Evolutionary conservation across 768 basidiomycete species (phyloP), one percentile per base, ranked within the genome.

Genomic region (Suillus spraguei): DNA sequence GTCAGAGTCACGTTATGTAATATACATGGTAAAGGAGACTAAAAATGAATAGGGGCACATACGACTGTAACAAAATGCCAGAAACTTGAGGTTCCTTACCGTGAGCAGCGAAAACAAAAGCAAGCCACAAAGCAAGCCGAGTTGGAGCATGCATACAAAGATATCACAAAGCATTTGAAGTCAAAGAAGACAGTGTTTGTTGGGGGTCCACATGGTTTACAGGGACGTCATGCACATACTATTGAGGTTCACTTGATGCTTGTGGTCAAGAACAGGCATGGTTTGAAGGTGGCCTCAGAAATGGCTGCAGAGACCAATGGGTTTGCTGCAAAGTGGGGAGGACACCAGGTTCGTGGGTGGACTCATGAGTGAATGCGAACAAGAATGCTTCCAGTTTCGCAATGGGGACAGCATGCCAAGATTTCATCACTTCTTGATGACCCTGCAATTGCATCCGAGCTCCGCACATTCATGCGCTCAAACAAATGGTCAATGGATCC

Each of bases 401-500:
- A 38, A 20, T 20, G 36, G 44, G 55, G 38, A 7, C 16, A 36
- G 9, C 64, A 65, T 49, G 44, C 53, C 38, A 63, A 63, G 53
- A 32, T 61, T 33, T 63, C n/a, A 8, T 63, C 44, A 46, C 61
- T 65, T 5, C 60, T 63, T 22, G 10, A 42, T 36, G 62, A 65
- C 28, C 61, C 64, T 49, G 54, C 39, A 16, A 63, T 65, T 7
- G 1, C 38, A 17, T 38, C 63, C 1, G 55, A 65, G 46, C 44
- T 63, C 13, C 10, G 22, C n/a, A 41, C 53, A 59, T 65, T 32
- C 63, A 42, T 65, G 22, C n/a, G 14, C 38, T 65, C 64, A 60
- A 70, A 79, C 54, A 78, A 78, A 66, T 78, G 78, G 78, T 63
- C 73, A 35, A 74, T 77, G 64, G 58, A 77, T 65, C 78, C 78